Evolutionary conservation across 2,329 filamentous ascomycete genomes (phyloP), one percentile per base, ranked within the genome.

Genomic region (Arthroderma sp.): DNA sequence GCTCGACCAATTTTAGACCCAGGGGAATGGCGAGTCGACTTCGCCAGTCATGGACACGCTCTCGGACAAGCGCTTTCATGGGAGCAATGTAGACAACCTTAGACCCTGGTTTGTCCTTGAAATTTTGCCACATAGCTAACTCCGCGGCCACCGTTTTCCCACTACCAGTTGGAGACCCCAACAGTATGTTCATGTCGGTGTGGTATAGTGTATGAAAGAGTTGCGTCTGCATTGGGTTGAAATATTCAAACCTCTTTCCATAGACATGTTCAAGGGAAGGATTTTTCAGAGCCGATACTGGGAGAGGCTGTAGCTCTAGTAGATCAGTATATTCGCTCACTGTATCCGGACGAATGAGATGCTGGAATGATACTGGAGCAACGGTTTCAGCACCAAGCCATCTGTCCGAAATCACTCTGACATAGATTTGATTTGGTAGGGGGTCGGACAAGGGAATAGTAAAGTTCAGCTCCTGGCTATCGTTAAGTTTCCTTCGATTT

Each of bases 211-310:
- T 91, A 67, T 98, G 93, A 73, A 98, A 98, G 55, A 98, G 89
- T 67, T 98, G 93, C 0, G 93, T 97, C 71, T 98, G 93, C 94
- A 98, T 97, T 0, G 93, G 93, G 68, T 98, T 98, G 79, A 98
- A 98, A 72, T 86, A 98, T 62, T 93, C 86, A 71, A 98, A 98
- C 33, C 90, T 82, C 68, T 91, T 78, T 0, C 80, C 84, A 66
- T 98, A 98, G 1, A 98, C 81, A 60, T 93, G 88, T 69, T 98
- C 91, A 0, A 98, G 73, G 0, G 84, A 77, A 0, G 88, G 84
- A 61, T 97, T 95, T 68, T 95, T 90, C 43, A 98, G 76, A 0
- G 91, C 91, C 19, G 84, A 81, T 60, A 98, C 83, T 0, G 91
- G 87, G 2, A 98, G 76, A 1, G 93, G 93, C 68, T 97, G 93